These are phyloP conservation scores for Oryza officinalis DNA, from an alignment of 176 grass and related monocot genomes.

Conservation along the genomic window DNA sequence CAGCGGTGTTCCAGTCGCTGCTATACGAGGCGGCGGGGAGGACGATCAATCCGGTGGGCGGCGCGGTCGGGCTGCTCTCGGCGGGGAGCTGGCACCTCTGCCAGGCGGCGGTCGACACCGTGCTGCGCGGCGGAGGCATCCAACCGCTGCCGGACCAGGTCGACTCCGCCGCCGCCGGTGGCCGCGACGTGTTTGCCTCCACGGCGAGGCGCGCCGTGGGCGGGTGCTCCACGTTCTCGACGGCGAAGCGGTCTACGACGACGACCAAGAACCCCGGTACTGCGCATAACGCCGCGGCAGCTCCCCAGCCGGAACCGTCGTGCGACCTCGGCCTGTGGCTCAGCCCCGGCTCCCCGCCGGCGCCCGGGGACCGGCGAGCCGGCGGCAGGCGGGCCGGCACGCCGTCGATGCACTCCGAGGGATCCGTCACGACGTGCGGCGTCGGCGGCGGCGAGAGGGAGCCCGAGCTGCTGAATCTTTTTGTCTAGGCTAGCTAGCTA, in stretches of 20 bases:
- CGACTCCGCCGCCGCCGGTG: neutral
- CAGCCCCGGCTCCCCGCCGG: constrained; percentile 32
- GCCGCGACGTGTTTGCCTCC: constrained; percentile 12
- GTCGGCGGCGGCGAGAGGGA: constrained; percentile 27
- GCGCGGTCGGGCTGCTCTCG: constrained; percentile 79
- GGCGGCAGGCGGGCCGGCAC: constrained; percentile 41
- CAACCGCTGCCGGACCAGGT: constrained; percentile 50
- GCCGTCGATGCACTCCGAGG: constrained; percentile 78
- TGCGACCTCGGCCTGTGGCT: constrained; percentile 64
- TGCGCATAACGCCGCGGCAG: neutral
- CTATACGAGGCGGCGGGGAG: constrained; percentile 92
- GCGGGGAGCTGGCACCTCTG: constrained; percentile 87
- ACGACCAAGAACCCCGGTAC: neutral
- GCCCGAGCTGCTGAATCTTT: constrained; percentile 74
- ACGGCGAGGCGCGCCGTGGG: constrained; percentile 27
- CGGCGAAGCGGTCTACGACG: constrained; percentile 37
- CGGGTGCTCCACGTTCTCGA: constrained; percentile 56
- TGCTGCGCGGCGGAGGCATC: constrained; percentile 75
- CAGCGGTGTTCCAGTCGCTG: constrained; percentile 93
- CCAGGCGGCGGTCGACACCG: constrained; percentile 78
- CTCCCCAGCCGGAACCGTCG: neutral
- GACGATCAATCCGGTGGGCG: constrained; percentile 94
- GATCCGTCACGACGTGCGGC: constrained; percentile 66
- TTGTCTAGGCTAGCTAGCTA: constrained; percentile 39
- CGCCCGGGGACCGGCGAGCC: constrained; percentile 5